Base-by-base conservation (phyloP, 257 asterid genomes). In the Gentiana straminea region DNA sequence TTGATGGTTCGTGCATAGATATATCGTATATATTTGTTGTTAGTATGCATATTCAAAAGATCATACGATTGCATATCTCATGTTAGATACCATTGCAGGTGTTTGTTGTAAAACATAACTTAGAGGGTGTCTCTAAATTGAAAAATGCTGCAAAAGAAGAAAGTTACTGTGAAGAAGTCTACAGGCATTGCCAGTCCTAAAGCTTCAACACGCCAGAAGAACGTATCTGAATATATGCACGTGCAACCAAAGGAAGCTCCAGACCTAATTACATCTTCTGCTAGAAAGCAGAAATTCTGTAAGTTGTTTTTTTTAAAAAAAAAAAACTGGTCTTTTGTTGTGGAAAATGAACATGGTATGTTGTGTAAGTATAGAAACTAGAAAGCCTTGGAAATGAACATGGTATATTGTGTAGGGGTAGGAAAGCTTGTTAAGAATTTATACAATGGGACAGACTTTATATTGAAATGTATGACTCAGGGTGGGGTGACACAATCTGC, bases 241-340 rank as follows among this genome's bases (percentile, higher is more conserved):
- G 76, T 79, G 38, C 85, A 80, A 70, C 68, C 83, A 49, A 87
- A 84, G 72, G 80, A 79, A 66, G 91, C 75, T 55, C 41, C 89
- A 8, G 96, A 84, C 69, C 65, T 91, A 46, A 87, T 91, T 49
- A 73, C 96, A 13, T 84, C 98, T 55, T 87, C 98, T 61, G 83
- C 75, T 37, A 79, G 95, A 80, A 91, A 91, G 86, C 83, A 81
- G 65, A 85, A 84, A 81, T 67, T 73, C 64, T 88, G 98, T 91
- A 58, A 63, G 80, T 64, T 62, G 39, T 41, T 43, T 24, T 24
- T 0, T 24, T 9, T 1, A 2, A 8, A 12, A 38, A 55, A 55
- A 7, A 24, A 68, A 8, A 41, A 41, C n/a, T 36, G 55, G 39
- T 46, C 60, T 24, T 24, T 24, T 24, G 24, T 24, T 24, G 24